These are phyloP conservation scores for Sicyos edulis DNA, from an alignment of 306 rosid species.

Conservation along the genomic window DNA sequence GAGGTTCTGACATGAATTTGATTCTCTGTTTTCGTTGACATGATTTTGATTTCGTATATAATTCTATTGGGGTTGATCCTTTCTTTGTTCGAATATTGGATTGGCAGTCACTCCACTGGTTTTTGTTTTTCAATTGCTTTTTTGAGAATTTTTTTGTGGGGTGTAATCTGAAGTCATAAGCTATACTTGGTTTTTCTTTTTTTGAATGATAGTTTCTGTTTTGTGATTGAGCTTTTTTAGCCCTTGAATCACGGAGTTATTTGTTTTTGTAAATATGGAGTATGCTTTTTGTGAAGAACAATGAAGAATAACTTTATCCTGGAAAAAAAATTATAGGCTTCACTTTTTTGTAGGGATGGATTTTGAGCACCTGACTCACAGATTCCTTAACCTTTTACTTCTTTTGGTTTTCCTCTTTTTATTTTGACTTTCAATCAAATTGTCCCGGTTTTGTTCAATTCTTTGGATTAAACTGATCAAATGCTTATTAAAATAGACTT, in stretches of 20 bases:
- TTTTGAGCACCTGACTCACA: conserved; percentile 8
- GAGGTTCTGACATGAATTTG: conserved; percentile 3
- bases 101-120: not conserved
- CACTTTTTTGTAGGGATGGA: conserved; percentile 19
- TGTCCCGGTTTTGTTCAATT: not conserved
- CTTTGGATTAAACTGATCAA: not conserved
- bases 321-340: not conserved
- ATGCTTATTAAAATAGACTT: not conserved
- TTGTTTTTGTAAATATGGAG: conserved; percentile 1
- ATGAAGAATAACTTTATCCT: conserved; percentile 15
- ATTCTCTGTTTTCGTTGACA: not conserved
- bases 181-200: not conserved
- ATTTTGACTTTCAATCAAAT: conserved; percentile 12
- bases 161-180: not conserved
- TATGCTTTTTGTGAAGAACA: conserved; percentile 17
- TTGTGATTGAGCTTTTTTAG: not conserved
- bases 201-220: no score
- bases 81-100: not conserved
- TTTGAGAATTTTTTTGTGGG: not conserved
- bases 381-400: conserved; percentile 14
- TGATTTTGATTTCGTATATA: not conserved
- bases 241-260: conserved; percentile 16
- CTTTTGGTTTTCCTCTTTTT: conserved; percentile 13
- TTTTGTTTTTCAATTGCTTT: not conserved
- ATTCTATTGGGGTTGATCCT: not conserved